Evolutionary conservation across 441 rosid genomes (phyloP), one percentile per base, ranked within the genome.

Genomic region (Adansonia grandidieri): DNA sequence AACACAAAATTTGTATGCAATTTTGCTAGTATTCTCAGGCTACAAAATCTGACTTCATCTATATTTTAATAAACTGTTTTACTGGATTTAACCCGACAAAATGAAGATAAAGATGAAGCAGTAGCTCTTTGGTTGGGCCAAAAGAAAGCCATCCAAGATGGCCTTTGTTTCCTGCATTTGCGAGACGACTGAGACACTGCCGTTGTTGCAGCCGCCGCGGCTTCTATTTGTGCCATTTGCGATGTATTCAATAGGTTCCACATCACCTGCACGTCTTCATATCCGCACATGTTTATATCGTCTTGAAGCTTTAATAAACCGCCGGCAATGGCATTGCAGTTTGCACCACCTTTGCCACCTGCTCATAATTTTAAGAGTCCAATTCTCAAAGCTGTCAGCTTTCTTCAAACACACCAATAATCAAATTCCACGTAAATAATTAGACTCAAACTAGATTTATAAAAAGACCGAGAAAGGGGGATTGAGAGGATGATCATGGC

Each of bases 231-330:
- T 69, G 10, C 37, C 11, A 63, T 51, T 50, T 75, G 28, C 5
- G 71, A 58, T 28, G 45, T 60, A 47, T 58, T 77, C 48, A 77
- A 28, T 10, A 77, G 24, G n/a, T 58, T 61, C 80, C 80, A 77
- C 80, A 77, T 70, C 50, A 77, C 80, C 75, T 77, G 69, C n/a
- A 77, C 75, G 24, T 77, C 80, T 45, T 57, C 63, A 19, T 77
- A 77, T 40, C 74, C 80, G 17, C 80, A 77, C 68, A 24, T 60
- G 51, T 56, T 72, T 6, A 77, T 75, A 77, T 77, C 75, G 47
- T 69, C 80, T 60, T 60, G 69, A 45, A 77, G 80, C 53, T 69
- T 70, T 17, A 60, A 14, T 10, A 77, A 32, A 28, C 75, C 47
- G 3, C 64, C 58, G 10, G 62, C 78, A 68, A 24, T 69, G 10